Base-by-base conservation (phyloP, 2,329 filamentous ascomycete species). In the Trichophyton simii region DNA sequence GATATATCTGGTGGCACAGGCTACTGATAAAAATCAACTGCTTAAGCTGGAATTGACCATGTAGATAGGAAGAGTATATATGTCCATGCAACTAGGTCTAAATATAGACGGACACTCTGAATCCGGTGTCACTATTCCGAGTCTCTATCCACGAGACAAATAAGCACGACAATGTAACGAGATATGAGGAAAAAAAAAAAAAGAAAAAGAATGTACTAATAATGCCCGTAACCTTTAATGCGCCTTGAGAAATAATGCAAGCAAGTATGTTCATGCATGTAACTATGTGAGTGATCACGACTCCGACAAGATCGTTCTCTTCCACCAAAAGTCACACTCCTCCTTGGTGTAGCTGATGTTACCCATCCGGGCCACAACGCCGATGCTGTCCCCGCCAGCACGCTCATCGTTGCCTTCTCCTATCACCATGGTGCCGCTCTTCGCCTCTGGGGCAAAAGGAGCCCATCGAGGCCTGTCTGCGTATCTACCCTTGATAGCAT, bases 1-100 rank as follows among this genome's bases (percentile, higher is more conserved):
- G 87, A 89, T 71, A 89, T 90, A 73, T 85, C 86, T 18, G 86
- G 87, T 58, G 85, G 85, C 60, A 84, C 83, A 71, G 68, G 67
- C 42, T 67, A 70, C 20, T 44, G 44, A 57, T 48, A 20, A 22
- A 31, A 36, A 38, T 38, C 34, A 38, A 38, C 13, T 28, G 22
- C 20, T 8, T 22, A 15, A 11, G 22, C n/a, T 20, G 20, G 44
- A 22, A 11, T 22, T 48, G 20, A 20, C 20, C 46, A 52, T 52
- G 20, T 52, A 52, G 46, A 52, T 52, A 38, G 34, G 34, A 9
- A 11, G 34, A 38, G 34, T 38, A 38, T 38, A 38, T 38, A 52
- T 28, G 46, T 25, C 11, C 13, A 52, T 28, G 46, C 22, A 20
- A 20, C 5, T 44, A 44, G 11, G 6, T 44, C 41, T 15, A 6